Percentiles rank a stretch among this genome's conserved stretches.
Conservation (phyloP, 331 rosid genomes). For the Acacia concinna region DNA sequence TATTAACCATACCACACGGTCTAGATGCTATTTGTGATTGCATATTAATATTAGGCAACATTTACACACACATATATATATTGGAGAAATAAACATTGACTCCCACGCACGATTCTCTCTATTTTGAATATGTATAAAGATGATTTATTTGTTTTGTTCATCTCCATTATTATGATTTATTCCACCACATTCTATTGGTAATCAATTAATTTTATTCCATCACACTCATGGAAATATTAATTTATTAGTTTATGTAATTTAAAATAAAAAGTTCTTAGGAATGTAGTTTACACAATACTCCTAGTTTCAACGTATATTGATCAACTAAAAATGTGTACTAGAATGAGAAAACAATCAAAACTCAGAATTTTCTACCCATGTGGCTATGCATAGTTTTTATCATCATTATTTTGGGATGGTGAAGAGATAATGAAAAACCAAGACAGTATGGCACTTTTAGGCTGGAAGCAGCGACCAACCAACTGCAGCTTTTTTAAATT, state of each 20-base stretch:
- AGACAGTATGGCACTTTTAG: constrained; percentile 48
- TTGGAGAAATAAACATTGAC: too few species aligned
- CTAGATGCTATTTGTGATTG: too few species aligned
- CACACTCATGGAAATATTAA: background rate
- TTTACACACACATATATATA: too few species aligned
- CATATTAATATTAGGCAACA: too few species aligned
- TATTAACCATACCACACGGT: too few species aligned
- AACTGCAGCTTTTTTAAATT: constrained; percentile 29
- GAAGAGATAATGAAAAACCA: constrained; percentile 33
- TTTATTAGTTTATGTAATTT: too few species aligned
- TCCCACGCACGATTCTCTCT: too few species aligned
- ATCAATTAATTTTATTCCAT: background rate
- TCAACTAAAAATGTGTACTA: background rate
- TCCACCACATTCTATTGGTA: background rate
- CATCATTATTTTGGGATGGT: background rate
- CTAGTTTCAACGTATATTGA: background rate
- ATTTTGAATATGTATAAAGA: too few species aligned
- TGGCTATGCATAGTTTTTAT: background rate
- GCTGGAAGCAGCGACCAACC: constrained; percentile 53
- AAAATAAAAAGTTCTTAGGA: background rate
- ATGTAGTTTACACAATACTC: too few species aligned
- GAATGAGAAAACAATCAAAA: background rate
- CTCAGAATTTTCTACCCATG: background rate
- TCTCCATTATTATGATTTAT: background rate
- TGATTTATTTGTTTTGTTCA: background rate